Base-by-base conservation (phyloP, 371 early-diverging fungal genomes). In the Rhizopus arrhizus region DNA sequence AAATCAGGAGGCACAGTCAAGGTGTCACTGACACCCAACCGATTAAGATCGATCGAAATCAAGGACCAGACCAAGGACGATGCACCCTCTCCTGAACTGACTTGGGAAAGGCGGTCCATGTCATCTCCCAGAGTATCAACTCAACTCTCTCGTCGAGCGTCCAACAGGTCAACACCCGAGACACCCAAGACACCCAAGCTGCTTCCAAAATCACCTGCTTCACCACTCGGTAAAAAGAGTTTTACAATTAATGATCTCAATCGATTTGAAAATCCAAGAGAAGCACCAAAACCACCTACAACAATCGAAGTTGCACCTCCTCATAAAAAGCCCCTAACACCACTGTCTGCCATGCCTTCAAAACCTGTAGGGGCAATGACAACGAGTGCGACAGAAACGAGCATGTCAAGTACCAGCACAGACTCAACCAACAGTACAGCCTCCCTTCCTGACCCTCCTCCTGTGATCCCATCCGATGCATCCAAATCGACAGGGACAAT, bases 11-110 rank as follows among this genome's bases (percentile, higher is more conserved):
- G 78, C 33, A 87, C 87, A 1, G 78, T 81, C 70, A 78, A 79
- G 33, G 84, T 85, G 3, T 77, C 83, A 3, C 58, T 87, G 43
- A 87, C 87, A 15, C 87, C 87, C 3, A 84, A 81, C 61, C 77
- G 87, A 50, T 64, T 87, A 32, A 73, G 72, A 32, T 82, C 84
- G 1, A 85, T 87, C 45, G 87, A 87, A 60, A 74, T 84, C 2
- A 65, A 65, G 43, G 63, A 68, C 28, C 57, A 66, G 22, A 58
- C 58, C 13, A 70, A 52, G 15, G 63, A 58, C 1, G 62, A 62
- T 13, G 55, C 22, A 6, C 12, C 34, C 11, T 59, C 59, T 13
- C 58, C 59, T 38, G 32, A 35, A 33, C 53, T 56, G 9, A 59
- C 62, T 8, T 77, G 77, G 77, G 70, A 77, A 50, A 58, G 74